phyloP scores from a whole-genome alignment of 305 asterid genomes.

The Solanum chacoense region DNA sequence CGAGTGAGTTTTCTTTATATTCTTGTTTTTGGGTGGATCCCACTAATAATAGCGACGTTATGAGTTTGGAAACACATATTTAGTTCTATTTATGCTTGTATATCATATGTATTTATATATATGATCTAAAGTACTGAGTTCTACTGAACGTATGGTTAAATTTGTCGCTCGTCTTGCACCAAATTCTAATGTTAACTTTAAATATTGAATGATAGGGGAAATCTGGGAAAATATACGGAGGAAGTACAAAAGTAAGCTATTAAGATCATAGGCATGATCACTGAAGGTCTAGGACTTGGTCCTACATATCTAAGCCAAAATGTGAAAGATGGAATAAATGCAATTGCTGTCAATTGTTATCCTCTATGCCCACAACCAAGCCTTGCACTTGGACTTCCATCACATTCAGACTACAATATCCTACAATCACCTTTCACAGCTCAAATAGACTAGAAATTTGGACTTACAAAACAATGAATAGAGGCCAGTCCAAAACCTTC shows the following conservation, averaged over 20 bases:
- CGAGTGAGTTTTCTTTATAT: not conserved
- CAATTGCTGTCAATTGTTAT: slow-evolving; percentile 27
- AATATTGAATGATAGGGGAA: slow-evolving; percentile 11
- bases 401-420: slow-evolving; percentile 35
- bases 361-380: slow-evolving; percentile 4
- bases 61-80: not conserved
- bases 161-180: not conserved
- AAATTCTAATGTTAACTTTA: not conserved
- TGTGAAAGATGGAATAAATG: slow-evolving; percentile 23
- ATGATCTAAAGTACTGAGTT: not conserved
- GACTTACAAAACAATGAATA: slow-evolving; percentile 3
- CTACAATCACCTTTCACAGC: slow-evolving; percentile 24
- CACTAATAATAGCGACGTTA: too few relatives aligned
- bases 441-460: slow-evolving; percentile 24
- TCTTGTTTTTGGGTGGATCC: not conserved
- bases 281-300: slow-evolving; percentile 25
- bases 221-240: not conserved
- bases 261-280: slow-evolving; percentile 27
- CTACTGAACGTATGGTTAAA: not conserved
- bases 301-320: slow-evolving; percentile 6
- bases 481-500: slow-evolving; percentile 10
- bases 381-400: slow-evolving; percentile 4
- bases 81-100: not conserved
- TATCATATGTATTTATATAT: not conserved
- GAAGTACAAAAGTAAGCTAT: slow-evolving; percentile 19